Evolutionary conservation across 208 protist genomes (phyloP).

Genomic region (Leishmania aethiopica): DNA sequence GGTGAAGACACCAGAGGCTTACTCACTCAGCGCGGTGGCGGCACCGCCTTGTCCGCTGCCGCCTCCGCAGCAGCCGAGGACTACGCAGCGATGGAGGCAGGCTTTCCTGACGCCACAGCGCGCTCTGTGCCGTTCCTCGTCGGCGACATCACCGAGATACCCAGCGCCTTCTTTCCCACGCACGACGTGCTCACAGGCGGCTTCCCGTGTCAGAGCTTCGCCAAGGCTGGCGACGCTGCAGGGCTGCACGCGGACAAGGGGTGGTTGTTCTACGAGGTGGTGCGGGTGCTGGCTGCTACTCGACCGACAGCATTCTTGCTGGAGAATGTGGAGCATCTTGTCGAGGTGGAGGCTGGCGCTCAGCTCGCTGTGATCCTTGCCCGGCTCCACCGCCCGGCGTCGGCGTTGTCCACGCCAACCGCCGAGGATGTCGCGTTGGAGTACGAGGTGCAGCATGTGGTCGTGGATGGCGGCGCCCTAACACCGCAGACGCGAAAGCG

Average conservation of each 20-base stretch:
- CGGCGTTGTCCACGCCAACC: background rate
- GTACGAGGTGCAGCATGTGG: conserved; percentile 41
- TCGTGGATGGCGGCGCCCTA: conserved; percentile 58
- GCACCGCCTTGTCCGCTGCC: background rate
- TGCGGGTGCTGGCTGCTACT: conserved; percentile 55
- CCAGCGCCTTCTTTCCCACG: conserved; percentile 47
- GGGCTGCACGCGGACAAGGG: conserved; percentile 64
- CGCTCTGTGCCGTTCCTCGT: conserved; percentile 24
- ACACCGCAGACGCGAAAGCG: conserved; percentile 62
- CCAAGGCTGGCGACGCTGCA: conserved; percentile 48
- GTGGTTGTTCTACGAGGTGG: conserved; percentile 77
- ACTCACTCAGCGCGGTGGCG: background rate
- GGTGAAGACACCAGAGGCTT: background rate
- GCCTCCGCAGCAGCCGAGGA: conserved; percentile 4
- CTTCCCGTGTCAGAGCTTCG: conserved; percentile 89
- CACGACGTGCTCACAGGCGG: conserved; percentile 84
- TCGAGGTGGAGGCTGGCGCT: conserved; percentile 50
- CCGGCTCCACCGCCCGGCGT: conserved; percentile 29
- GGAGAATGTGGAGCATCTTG: conserved; percentile 81
- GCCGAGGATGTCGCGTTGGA: background rate
- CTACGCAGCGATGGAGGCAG: background rate
- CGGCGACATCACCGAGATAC: conserved; percentile 76
- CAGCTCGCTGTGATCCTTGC: conserved; percentile 49
- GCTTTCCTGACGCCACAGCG: background rate
- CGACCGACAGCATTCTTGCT: conserved; percentile 68